phyloP scores from a whole-genome alignment of 495 filamentous ascomycete species.

The Aspergillus affinis region DNA sequence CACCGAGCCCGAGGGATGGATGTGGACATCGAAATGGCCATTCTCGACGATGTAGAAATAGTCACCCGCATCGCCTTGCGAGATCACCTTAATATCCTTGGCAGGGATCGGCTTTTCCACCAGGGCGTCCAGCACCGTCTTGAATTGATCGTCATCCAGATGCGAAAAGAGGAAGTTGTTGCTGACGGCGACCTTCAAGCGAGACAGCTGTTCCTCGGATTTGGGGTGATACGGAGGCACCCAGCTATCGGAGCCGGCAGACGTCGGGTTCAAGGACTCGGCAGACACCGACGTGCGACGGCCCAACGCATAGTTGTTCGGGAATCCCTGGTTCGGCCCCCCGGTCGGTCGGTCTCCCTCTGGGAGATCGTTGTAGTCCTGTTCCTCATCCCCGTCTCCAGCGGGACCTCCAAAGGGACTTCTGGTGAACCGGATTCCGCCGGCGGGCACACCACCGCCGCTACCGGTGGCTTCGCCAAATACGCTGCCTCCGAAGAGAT shows the following conservation, averaged over 20 bases:
- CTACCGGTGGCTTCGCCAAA: conserved; percentile 18
- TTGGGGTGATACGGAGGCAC: conserved; percentile 82
- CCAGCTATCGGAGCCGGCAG: conserved; percentile 84
- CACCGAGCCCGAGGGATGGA: conserved; percentile 75
- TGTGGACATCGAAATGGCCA: conserved; percentile 86
- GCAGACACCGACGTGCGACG: conserved; percentile 96
- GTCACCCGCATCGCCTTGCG: conserved; percentile 92
- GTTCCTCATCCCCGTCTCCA: conserved; percentile 24
- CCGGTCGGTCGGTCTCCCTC: conserved; percentile 34
- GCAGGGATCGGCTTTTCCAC: conserved; percentile 94
- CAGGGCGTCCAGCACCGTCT: conserved; percentile 83
- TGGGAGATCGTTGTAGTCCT: conserved; percentile 30
- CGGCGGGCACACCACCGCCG: conserved; percentile 11
- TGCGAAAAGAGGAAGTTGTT: conserved; percentile 93
- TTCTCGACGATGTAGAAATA: conserved; percentile 97
- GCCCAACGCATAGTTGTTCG: conserved; percentile 88
- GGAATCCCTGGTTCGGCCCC: conserved; percentile 65
- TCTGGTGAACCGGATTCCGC: conserved; percentile 32
- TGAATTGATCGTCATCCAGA: conserved; percentile 86
- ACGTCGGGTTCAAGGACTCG: conserved; percentile 88
- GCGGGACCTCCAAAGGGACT: conserved; percentile 37
- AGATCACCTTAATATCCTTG: conserved; percentile 94
- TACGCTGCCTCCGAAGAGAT: conserved; percentile 32
- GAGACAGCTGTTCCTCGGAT: conserved; percentile 71
- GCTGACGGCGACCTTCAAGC: conserved; percentile 78